phyloP scores from a whole-genome alignment of 495 filamentous ascomycete genomes.

The Penicillium soppii region DNA sequence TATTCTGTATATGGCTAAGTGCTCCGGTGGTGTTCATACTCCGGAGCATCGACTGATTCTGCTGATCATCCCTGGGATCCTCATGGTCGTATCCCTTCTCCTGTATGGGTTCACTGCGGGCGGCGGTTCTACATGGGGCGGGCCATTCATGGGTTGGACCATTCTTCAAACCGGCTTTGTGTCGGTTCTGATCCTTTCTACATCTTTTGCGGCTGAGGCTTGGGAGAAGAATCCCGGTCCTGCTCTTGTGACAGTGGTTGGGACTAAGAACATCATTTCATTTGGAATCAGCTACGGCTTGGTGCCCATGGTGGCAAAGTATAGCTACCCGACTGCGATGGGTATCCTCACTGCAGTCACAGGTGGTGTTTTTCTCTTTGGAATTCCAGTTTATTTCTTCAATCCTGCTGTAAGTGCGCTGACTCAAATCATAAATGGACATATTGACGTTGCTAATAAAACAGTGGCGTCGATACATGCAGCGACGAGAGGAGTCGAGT shows the following conservation, averaged over 20 bases:
- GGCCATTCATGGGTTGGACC: constrained; percentile 41
- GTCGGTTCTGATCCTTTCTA: constrained; percentile 33
- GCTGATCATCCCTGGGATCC: constrained; percentile 32
- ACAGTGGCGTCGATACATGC: constrained; percentile 20
- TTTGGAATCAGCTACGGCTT: constrained; percentile 38
- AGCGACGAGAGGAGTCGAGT: too few species aligned
- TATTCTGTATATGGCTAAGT: constrained; percentile 31
- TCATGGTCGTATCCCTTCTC: constrained; percentile 25
- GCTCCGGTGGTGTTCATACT: constrained; percentile 29
- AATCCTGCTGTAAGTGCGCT: constrained; percentile 27
- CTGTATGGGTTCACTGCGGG: constrained; percentile 36
- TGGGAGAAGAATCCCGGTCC: constrained; percentile 42
- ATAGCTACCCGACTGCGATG: constrained; percentile 29
- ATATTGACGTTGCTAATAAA: background rate
- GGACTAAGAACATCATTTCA: constrained; percentile 38
- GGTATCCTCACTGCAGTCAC: constrained; percentile 30
- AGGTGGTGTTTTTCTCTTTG: constrained; percentile 27
- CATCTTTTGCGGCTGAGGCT: constrained; percentile 38
- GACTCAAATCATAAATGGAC: background rate
- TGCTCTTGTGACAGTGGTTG: constrained; percentile 39
- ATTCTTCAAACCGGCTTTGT: constrained; percentile 36
- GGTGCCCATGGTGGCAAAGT: constrained; percentile 28
- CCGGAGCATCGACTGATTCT: constrained; percentile 38
- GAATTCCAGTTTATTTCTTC: constrained; percentile 34
- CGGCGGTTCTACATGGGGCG: constrained; percentile 30